Percentiles rank a stretch among this genome's conserved stretches.
Conservation (phyloP, 352 stramenopile species). For the Globisporangium recalcitrans region DNA sequence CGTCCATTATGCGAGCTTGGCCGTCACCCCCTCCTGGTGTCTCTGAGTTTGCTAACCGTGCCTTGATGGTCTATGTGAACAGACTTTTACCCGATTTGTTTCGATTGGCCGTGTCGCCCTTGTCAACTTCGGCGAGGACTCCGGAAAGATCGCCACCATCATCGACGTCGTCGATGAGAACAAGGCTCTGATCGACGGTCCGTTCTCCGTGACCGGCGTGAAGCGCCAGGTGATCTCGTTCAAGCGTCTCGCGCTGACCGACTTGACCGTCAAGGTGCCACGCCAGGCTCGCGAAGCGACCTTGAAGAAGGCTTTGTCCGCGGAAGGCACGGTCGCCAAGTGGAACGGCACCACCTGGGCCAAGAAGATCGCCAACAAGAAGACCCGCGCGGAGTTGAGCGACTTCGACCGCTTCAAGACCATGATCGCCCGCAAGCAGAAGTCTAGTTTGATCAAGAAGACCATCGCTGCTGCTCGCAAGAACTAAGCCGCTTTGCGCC, state of each 20-base stretch:
- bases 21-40: no score
- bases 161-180: slow-evolving; percentile 99
- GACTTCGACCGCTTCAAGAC: slow-evolving; percentile 99
- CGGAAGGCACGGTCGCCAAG: slow-evolving; percentile 89
- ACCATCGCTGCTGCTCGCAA: slow-evolving; percentile 71
- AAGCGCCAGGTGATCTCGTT: slow-evolving; percentile 98
- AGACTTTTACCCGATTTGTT: slow-evolving; percentile 99
- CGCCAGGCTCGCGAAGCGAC: slow-evolving; percentile 92
- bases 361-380: slow-evolving; percentile 98
- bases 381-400: slow-evolving; percentile 90
- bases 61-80: not conserved
- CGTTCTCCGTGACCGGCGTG: slow-evolving; percentile 93
- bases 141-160: slow-evolving; percentile 98
- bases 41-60: no score
- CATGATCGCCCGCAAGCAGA: slow-evolving; percentile 99
- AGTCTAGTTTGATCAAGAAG: slow-evolving; percentile 93
- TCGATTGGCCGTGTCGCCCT: slow-evolving; percentile 98
- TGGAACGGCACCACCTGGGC: slow-evolving; percentile 95
- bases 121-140: slow-evolving; percentile 98
- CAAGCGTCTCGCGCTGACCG: slow-evolving; percentile 96
- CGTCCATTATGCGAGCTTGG: no score
- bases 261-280: slow-evolving; percentile 95
- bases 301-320: slow-evolving; percentile 89
- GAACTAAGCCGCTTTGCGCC: slow-evolving; percentile 36
- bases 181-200: slow-evolving; percentile 97